Evolutionary conservation across 2,329 filamentous ascomycete genomes (phyloP).

Genomic region (Nakataea oryzae): DNA sequence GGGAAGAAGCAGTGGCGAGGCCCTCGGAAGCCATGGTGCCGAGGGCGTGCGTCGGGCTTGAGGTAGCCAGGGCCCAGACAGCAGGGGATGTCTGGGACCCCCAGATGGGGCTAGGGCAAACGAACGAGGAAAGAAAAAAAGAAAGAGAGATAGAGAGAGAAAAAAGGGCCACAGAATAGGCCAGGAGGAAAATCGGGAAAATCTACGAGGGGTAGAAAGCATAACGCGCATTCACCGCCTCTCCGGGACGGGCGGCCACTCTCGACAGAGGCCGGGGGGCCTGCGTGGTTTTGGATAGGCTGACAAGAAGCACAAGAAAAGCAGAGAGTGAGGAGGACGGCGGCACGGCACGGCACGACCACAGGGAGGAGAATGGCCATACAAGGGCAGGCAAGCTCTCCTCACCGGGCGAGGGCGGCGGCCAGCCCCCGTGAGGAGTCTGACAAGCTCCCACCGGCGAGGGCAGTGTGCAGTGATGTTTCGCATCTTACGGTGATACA

Average conservation of each 20-base stretch:
- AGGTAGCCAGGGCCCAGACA: background rate
- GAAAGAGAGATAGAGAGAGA: too few species aligned
- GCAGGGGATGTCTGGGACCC: background rate
- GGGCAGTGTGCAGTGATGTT: background rate
- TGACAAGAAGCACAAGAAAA: background rate
- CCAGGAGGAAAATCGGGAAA: background rate
- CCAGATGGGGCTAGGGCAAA: background rate
- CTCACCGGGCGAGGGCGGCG: background rate
- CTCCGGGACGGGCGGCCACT: background rate
- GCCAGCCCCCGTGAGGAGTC: background rate
- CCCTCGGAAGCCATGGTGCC: constrained; percentile 15
- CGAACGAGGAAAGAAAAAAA: background rate
- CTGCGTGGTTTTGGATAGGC: background rate
- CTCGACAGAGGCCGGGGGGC: background rate
- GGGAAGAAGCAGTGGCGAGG: constrained; percentile 6
- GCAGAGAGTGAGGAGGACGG: background rate
- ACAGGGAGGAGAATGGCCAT: background rate
- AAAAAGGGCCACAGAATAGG: background rate
- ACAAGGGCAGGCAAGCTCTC: background rate
- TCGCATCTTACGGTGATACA: background rate
- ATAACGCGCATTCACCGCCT: background rate
- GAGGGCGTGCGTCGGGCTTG: background rate
- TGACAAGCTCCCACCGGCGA: background rate
- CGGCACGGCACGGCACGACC: background rate
- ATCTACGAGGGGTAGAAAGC: background rate